phyloP scores from a whole-genome alignment of 2,329 filamentous ascomycete genomes.

The Amphichorda felina region DNA sequence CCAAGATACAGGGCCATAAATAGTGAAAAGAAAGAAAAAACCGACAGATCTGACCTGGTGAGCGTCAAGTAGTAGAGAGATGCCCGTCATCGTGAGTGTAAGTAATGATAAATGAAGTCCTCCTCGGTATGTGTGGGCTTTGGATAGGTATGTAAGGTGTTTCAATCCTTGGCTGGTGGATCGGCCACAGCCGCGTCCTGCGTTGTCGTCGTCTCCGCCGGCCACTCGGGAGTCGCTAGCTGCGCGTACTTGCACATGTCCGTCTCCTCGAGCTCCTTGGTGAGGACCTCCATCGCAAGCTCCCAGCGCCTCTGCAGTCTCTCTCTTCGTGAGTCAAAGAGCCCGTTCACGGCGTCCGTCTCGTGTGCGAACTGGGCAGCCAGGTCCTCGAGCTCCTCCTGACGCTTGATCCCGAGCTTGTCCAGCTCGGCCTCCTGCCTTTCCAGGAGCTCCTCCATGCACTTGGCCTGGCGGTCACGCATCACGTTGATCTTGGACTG shows the following conservation, averaged over 20 bases:
- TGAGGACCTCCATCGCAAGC: conserved; percentile 38
- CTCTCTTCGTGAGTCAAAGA: conserved; percentile 31
- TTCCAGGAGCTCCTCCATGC: conserved; percentile 45
- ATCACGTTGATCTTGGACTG: conserved; percentile 52
- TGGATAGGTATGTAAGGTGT: too few relatives aligned
- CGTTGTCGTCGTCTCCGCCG: conserved; percentile 7
- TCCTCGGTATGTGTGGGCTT: too few relatives aligned
- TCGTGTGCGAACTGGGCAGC: conserved; percentile 35
- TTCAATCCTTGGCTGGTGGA: too few relatives aligned
- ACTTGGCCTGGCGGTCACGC: conserved; percentile 50
- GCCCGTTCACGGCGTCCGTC: conserved; percentile 30
- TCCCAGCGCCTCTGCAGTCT: conserved; percentile 38
- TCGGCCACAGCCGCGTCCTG: background rate
- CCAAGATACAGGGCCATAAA: too few relatives aligned
- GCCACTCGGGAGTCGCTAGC: conserved; percentile 19
- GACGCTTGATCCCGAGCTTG: conserved; percentile 30
- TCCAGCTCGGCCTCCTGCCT: conserved; percentile 41
- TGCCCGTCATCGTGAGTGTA: too few relatives aligned
- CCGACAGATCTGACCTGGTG: too few relatives aligned
- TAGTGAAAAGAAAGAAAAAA: too few relatives aligned
- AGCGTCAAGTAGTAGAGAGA: too few relatives aligned
- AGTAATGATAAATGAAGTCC: too few relatives aligned
- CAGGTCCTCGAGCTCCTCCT: conserved; percentile 34
- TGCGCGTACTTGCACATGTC: conserved; percentile 29
- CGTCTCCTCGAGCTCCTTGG: conserved; percentile 36